phyloP scores from a whole-genome alignment of 768 basidiomycete species.

The Butyriboletus loyo region DNA sequence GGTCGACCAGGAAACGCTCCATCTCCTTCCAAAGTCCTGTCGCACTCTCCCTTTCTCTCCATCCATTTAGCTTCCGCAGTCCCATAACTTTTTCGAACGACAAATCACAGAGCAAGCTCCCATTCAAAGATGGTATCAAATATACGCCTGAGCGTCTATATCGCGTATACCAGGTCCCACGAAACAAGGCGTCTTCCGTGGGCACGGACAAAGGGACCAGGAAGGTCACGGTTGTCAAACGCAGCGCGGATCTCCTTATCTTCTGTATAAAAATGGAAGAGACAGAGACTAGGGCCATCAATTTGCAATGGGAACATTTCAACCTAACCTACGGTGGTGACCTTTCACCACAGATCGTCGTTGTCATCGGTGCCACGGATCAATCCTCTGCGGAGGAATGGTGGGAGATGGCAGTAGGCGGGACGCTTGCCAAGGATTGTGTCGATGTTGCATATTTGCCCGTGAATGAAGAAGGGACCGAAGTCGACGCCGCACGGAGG shows the following conservation, averaged over 20 bases:
- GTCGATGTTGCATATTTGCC: slow-evolving; percentile 12
- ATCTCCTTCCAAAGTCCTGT: slow-evolving; percentile 25
- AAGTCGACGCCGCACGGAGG: not conserved
- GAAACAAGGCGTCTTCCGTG: not conserved
- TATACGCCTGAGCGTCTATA: slow-evolving; percentile 6
- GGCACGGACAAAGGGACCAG: slow-evolving; percentile 4
- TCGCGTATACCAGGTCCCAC: slow-evolving; percentile 25
- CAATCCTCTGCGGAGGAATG: slow-evolving; percentile 19
- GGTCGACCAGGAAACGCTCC: slow-evolving; percentile 12
- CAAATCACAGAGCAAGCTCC: slow-evolving; percentile 12
- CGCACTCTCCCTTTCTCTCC: slow-evolving; percentile 10
- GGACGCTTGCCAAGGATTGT: not conserved
- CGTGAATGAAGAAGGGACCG: not conserved
- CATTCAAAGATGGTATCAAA: slow-evolving; percentile 18
- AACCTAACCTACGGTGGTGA: slow-evolving; percentile 25
- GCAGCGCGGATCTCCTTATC: slow-evolving; percentile 26
- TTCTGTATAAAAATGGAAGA: slow-evolving; percentile 19
- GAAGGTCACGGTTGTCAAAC: slow-evolving; percentile 12
- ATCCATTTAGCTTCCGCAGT: slow-evolving; percentile 19
- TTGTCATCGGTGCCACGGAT: slow-evolving; percentile 18
- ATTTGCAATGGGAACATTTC: slow-evolving; percentile 27
- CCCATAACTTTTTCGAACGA: slow-evolving; percentile 21
- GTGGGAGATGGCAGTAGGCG: slow-evolving; percentile 14
- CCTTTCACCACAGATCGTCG: slow-evolving; percentile 24
- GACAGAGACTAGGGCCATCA: not conserved